Evolutionary conservation across 1,139 yeast species (phyloP).

Genomic region (Pichia sp.): DNA sequence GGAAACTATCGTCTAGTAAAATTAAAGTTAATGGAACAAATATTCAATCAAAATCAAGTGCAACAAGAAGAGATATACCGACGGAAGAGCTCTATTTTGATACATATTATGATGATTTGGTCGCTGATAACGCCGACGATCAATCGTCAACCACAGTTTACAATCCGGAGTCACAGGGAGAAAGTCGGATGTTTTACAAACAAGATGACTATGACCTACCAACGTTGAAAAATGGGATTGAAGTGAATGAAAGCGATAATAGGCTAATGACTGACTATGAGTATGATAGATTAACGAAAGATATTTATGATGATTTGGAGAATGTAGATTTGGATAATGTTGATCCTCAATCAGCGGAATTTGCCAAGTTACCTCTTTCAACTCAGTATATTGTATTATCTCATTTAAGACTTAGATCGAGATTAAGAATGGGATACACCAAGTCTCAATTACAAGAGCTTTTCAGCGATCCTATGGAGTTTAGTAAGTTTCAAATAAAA

Average conservation of each 20-base stretch:
- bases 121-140: slow-evolving; percentile 14
- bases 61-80: slow-evolving; percentile 5
- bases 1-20: slow-evolving; percentile 11
- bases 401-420: slow-evolving; percentile 70
- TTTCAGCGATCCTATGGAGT: slow-evolving; percentile 82
- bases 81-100: slow-evolving; percentile 11
- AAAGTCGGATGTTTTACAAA: slow-evolving; percentile 27
- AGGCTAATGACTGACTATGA: slow-evolving; percentile 73
- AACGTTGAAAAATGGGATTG: slow-evolving; percentile 35
- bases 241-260: slow-evolving; percentile 43
- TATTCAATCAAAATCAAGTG: slow-evolving; percentile 1
- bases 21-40: neutral
- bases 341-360: slow-evolving; percentile 63
- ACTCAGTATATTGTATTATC: slow-evolving; percentile 86
- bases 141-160: slow-evolving; percentile 10
- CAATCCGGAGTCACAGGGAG: slow-evolving; percentile 8
- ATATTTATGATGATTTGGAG: slow-evolving; percentile 59
- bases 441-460: slow-evolving; percentile 75
- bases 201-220: slow-evolving; percentile 88
- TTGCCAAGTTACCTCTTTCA: slow-evolving; percentile 59
- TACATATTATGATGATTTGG: slow-evolving; percentile 25
- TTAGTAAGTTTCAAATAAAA: slow-evolving; percentile 85
- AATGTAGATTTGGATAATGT: slow-evolving; percentile 62
- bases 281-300: slow-evolving; percentile 49
- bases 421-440: slow-evolving; percentile 91